Evolutionary conservation across 306 rosid species (phyloP), one percentile per base, ranked within the genome.

Genomic region (Canavalia gladiata): DNA sequence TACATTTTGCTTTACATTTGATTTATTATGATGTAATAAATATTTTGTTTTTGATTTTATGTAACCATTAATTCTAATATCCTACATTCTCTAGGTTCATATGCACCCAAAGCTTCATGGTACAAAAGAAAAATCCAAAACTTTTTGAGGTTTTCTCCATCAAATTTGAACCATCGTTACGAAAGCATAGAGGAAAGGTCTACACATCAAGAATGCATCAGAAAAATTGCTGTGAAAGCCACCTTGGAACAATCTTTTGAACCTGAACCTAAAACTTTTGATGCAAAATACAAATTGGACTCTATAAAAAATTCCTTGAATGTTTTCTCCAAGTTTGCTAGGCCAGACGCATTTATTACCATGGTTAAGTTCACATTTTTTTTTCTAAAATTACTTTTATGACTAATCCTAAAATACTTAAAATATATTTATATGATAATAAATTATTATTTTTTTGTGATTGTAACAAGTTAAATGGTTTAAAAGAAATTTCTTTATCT

Each of bases 331-430:
- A 77, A 91, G 87, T 93, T 93, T 85, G 87, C 90, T 25, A 82
- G 91, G 87, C 97, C 97, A 8, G 92, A 93, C 84, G 89, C 94
- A 76, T 91, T 93, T 65, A 82, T 87, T 51, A 92, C 86, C 88
- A 18, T 97, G 77, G 90, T 89, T 90, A 81, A 86, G 97, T 86
- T 71, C 13, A 58, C 8, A 37, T 18, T 18, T 18, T 18, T 7
- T 57, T 6, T 30, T 58, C 6, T 29, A 8, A 5, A 7, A 29
- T 58, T 30, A 58, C 3, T 58, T 11, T 45, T 13, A 7, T 30
- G 30, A 58, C 8, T 58, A 29, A 8, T 30, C 13, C 63, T 30
- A 9, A 54, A 58, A 58, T 8, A 2, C 64, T 58, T 30, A 58
- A 29, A 18, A 18, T 18, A 18, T 18, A 18, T 18, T 18, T 18